Base-by-base conservation (phyloP, 1,139 yeast genomes). In the Sporopachydermia cereana region DNA sequence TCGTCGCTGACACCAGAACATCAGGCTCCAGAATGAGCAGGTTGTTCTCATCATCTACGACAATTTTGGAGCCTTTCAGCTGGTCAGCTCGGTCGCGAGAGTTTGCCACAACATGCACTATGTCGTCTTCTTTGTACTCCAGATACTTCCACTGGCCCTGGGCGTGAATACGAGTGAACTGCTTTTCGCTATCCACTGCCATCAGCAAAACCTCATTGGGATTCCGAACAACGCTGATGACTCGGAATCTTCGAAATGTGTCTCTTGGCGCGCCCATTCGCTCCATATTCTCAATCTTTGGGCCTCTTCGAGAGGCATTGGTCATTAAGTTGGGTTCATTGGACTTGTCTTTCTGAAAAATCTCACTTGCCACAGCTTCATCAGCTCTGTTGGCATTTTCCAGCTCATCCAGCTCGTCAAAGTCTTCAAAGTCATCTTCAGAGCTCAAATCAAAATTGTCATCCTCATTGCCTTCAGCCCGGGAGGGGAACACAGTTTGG, bases 11-110 rank as follows among this genome's bases (percentile, higher is more conserved):
- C 1, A 91, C 66, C 14, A 91, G 64, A 2, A 76, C 64, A 57
- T 91, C 98, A 0, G 98, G 98, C 53, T 84, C 77, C 72, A 93
- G 72, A 22, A 91, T 72, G 31, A 89, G 61, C 23, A 88, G 59
- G 53, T 83, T 79, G 43, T 71, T 72, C 25, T 71, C 63, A 49
- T 76, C 76, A 34, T 66, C 61, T 50, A 83, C 85, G 3, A 84
- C 72, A 7, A 68, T 54, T 39, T 7, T 61, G 58, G 47, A 53
- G 54, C 27, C 49, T 52, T 24, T 58, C 58, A 29, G 60, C 12
- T 25, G 12, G 7, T 7, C 29, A 14, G 29, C 29, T n/a, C n/a
- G n/a, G n/a, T n/a, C n/a, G n/a, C n/a, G n/a, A 25, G 29, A 14
- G 62, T 1, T 62, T 55, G 18, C 63, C n/a, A 82, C 68, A 2